Conservation (phyloP, 352 stramenopile genomes). For the Thalassiosira sp. region DNA sequence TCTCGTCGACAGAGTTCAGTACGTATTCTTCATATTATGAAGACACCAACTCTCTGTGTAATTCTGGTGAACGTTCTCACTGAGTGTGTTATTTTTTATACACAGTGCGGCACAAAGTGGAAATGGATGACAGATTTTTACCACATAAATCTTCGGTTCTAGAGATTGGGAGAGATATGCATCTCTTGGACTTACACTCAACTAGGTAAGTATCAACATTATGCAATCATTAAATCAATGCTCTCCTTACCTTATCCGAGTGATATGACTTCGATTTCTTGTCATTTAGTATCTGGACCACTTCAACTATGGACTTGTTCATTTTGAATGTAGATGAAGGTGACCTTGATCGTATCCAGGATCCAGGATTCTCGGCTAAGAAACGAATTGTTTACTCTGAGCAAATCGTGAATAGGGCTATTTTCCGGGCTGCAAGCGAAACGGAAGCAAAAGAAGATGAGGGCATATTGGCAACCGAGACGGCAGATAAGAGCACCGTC, state of each 20-base stretch:
- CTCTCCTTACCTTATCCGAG: too few relatives aligned
- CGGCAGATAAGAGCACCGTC: conserved; percentile 5
- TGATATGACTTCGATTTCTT: too few relatives aligned
- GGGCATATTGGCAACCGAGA: conserved; percentile 16
- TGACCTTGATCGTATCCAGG: conserved; percentile 23
- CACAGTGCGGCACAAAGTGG: conserved; percentile 35
- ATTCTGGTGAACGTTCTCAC: too few relatives aligned
- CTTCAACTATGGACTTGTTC: conserved; percentile 29
- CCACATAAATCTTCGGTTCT: conserved; percentile 19
- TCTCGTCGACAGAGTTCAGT: background rate
- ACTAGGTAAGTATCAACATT: too few relatives aligned
- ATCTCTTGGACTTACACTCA: conserved; percentile 35
- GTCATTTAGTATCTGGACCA: conserved; percentile 47
- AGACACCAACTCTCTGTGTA: conserved; percentile 10
- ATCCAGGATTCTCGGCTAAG: conserved; percentile 13
- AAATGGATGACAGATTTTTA: conserved; percentile 31
- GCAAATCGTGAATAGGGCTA: conserved; percentile 21
- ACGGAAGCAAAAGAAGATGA: conserved; percentile 19
- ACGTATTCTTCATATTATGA: background rate
- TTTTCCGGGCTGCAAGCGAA: conserved; percentile 27
- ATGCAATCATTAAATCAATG: too few relatives aligned
- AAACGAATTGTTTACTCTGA: conserved; percentile 21
- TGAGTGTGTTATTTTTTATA: too few relatives aligned
- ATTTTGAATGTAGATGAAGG: conserved; percentile 35
- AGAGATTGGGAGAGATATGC: conserved; percentile 38